Evolutionary conservation across 345 rosid genomes (phyloP).

Genomic region (Eucalyptus sideroxylon): DNA sequence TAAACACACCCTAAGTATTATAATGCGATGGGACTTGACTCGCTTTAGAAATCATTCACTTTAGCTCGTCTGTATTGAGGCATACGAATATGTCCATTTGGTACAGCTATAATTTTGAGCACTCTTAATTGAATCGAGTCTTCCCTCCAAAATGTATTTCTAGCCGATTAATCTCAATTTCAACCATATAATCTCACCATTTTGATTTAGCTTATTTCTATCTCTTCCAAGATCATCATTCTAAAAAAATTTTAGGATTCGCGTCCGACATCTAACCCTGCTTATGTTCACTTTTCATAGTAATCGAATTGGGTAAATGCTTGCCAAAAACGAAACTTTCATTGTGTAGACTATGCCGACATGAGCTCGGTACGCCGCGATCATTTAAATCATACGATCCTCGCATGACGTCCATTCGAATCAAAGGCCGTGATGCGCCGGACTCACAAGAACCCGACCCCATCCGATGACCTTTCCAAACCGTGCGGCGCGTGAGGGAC

Average conservation of each 20-base stretch:
- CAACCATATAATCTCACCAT: neutral
- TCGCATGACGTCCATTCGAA: neutral
- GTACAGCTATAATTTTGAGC: fast-evolving
- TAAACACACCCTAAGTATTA: neutral
- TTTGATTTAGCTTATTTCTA: neutral
- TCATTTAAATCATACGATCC: neutral
- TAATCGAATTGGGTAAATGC: neutral
- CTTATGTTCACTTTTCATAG: neutral
- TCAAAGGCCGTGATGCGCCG: neutral
- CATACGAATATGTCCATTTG: neutral
- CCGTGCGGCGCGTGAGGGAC: neutral
- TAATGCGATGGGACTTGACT: neutral
- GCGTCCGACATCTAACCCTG: neutral
- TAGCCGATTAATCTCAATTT: neutral
- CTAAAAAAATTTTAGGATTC: neutral
- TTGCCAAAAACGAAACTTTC: neutral
- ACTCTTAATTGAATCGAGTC: neutral
- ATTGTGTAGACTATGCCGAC: neutral
- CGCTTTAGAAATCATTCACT: fast-evolving
- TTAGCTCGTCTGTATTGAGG: fast-evolving
- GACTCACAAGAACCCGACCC: neutral
- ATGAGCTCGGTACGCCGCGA: neutral
- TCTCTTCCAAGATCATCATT: neutral
- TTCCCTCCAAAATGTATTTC: neutral
- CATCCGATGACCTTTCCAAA: neutral